phyloP scores from a whole-genome alignment of 2,329 filamentous ascomycete genomes.

The Trichoderma polysporum region DNA sequence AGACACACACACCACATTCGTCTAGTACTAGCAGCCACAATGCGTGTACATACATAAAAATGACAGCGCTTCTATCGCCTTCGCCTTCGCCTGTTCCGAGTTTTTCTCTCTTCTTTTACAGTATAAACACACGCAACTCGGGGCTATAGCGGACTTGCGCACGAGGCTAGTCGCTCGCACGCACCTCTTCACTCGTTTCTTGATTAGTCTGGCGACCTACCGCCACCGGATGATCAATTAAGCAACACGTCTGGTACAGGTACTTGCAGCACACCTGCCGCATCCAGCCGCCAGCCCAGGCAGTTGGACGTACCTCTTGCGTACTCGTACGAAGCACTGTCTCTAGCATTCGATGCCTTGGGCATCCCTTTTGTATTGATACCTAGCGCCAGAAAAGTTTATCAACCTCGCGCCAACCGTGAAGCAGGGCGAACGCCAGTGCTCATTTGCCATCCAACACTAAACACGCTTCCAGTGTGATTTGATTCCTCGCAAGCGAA shows the following conservation, averaged over 20 bases:
- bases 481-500: not conserved
- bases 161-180: conserved; percentile 13
- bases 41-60: not conserved
- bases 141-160: conserved; percentile 27
- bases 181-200: not conserved
- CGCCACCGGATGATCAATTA: conserved; percentile 14
- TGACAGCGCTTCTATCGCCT: not conserved
- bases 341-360: not conserved
- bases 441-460: not conserved
- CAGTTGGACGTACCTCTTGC: not conserved
- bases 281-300: not conserved
- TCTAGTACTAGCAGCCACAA: not conserved
- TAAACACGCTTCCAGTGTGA: not conserved
- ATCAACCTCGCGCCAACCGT: conserved; percentile 1
- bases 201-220: conserved; percentile 8
- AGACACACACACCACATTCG: not conserved
- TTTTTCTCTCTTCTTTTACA: too few species aligned
- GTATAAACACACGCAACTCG: conserved; percentile 12
- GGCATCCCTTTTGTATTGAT: not conserved
- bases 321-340: not conserved
- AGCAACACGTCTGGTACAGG: not conserved
- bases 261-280: conserved; percentile 19
- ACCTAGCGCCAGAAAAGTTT: not conserved
- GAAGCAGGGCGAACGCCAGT: not conserved
- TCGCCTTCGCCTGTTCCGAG: not conserved